Base-by-base conservation (phyloP, 2,329 filamentous ascomycete genomes). In the Ceratocystis lukuohia region DNA sequence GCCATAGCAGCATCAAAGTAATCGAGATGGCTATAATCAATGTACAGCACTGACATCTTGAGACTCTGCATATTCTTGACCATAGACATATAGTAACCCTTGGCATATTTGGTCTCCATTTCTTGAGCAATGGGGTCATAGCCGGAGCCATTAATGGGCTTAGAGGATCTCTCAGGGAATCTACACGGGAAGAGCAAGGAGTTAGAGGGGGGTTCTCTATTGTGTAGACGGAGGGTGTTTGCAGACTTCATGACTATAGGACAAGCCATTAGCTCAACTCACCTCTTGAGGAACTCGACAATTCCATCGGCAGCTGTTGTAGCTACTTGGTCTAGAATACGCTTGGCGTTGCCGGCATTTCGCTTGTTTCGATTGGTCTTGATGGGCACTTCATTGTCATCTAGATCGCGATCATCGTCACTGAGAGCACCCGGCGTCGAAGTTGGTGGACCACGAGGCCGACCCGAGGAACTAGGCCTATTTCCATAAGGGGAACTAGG, bases 11-110 rank as follows among this genome's bases (percentile, higher is more conserved):
- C 89, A 70, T 92, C 86, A 75, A 87, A 88, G 45, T 85, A 82
- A 66, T 86, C 83, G 37, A 99, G 79, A 75, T 99, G 94, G 70
- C 86, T 89, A 76, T 87, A 94, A 77, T 95, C 90, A 72, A 95
- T 84, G 74, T 94, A 95, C 67, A 94, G 84, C 5, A 89, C 94
- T 1, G 89, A 93, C n/a, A 93, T 82, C 69, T 85, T 80, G 74
- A 88, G 88, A 25, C 82, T 81, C 67, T 84, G 82, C 80, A 95
- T 85, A 69, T 86, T 87, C 72, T 89, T 86, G 71, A 95, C 90
- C 76, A 92, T 89, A 62, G 88, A 88, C 67, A 94, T 81, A 75
- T 94, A 95, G 78, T 91, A 92, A 74, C 88, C 89, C 77, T 91
- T 87, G 30, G 88, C 89, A 44, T 68, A 68, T 44, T 68, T 65